phyloP scores from a whole-genome alignment of 257 asterid species.

The Solanum verrucosum region DNA sequence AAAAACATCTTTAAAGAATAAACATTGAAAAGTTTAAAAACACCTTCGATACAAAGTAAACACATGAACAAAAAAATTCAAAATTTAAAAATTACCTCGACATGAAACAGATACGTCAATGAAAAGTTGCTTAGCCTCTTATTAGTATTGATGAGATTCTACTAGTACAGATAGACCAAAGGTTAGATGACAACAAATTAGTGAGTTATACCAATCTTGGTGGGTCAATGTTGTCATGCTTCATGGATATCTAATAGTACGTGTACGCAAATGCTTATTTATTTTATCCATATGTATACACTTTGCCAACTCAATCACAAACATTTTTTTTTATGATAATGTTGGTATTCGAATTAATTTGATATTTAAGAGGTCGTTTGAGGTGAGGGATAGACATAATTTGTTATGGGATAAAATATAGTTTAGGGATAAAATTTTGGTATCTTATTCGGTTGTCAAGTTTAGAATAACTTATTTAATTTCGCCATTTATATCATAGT shows the following conservation, averaged over 20 bases:
- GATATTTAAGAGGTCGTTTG: no score
- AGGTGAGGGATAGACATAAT: fast-evolving
- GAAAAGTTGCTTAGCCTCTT: fast-evolving
- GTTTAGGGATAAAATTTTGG: fast-evolving
- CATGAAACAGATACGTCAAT: not conserved
- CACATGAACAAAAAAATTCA: not conserved
- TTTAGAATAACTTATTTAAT: no score
- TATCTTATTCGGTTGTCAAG: no score
- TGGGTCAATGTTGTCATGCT: not conserved
- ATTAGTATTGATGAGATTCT: not conserved
- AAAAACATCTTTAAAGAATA: no score
- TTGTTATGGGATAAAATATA: no score
- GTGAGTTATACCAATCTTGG: not conserved
- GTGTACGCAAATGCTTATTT: not conserved
- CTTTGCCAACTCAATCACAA: not conserved
- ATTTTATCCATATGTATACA: not conserved
- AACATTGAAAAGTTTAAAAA: no score
- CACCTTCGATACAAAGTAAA: no score
- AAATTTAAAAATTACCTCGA: not conserved
- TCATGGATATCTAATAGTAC: not conserved
- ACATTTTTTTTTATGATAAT: not conserved
- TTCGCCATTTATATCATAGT: no score
- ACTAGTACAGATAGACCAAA: not conserved
- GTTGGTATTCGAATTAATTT: not conserved
- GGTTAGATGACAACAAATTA: not conserved